phyloP scores from a whole-genome alignment of 495 filamentous ascomycete species.

The Daldinia grandis region DNA sequence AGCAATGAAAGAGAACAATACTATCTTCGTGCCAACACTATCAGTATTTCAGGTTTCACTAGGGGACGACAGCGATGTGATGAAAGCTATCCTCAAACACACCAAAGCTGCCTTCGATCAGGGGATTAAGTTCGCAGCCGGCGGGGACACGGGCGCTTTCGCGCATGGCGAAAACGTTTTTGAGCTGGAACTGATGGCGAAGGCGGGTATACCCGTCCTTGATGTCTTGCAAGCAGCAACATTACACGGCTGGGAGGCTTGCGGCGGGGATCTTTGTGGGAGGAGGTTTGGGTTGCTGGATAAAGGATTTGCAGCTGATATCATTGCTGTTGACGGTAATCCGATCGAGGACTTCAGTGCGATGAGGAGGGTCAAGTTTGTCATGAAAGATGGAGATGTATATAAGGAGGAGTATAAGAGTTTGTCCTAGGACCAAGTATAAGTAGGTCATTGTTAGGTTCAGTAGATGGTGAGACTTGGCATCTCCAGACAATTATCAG shows the following conservation, averaged over 20 bases:
- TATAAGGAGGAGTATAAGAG: conserved; percentile 45
- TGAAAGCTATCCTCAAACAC: conserved; percentile 41
- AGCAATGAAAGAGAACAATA: conserved; percentile 50
- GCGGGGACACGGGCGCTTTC: conserved; percentile 62
- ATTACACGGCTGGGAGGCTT: conserved; percentile 60
- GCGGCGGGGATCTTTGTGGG: conserved; percentile 58
- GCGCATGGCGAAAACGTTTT: conserved; percentile 59
- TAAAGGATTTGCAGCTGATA: conserved; percentile 57
- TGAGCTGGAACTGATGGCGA: conserved; percentile 60
- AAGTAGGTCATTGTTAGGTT: no score
- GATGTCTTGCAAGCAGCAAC: conserved; percentile 58
- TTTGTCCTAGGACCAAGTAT: background rate
- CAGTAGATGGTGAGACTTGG: no score
- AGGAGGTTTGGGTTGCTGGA: conserved; percentile 59
- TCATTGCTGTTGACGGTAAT: conserved; percentile 55
- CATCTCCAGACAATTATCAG: no score
- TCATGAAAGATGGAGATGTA: conserved; percentile 61
- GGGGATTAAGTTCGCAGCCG: conserved; percentile 57
- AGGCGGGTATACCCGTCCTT: conserved; percentile 59
- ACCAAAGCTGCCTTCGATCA: conserved; percentile 48
- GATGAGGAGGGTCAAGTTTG: conserved; percentile 58
- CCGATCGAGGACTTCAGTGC: conserved; percentile 48
- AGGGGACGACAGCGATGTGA: conserved; percentile 9
- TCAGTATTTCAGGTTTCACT: conserved; percentile 48
- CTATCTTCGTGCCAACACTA: conserved; percentile 61